phyloP scores from a whole-genome alignment of 1,139 yeast species.

The Yamadazyma taylorii region DNA sequence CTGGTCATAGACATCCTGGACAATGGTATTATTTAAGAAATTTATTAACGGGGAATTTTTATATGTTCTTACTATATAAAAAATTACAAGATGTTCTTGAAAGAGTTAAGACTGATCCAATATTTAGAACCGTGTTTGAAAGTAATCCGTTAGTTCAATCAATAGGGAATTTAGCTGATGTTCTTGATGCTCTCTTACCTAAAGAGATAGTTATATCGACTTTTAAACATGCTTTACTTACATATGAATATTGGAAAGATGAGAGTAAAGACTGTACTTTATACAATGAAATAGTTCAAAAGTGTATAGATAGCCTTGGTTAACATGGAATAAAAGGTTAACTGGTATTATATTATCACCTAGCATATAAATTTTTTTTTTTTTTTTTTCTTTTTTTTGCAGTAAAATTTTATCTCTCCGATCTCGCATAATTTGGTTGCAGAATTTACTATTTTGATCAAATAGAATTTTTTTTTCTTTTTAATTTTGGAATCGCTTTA shows the following conservation, averaged over 20 bases:
- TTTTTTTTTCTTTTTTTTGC: not conserved
- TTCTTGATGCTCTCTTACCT: conserved; percentile 22
- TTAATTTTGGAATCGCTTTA: not conserved
- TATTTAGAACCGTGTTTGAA: conserved; percentile 7
- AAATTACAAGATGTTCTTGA: conserved; percentile 27
- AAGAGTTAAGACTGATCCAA: conserved; percentile 8
- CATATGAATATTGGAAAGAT: conserved; percentile 39
- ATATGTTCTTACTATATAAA: conserved; percentile 39
- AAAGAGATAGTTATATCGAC: conserved; percentile 24
- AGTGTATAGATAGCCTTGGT: conserved; percentile 20
- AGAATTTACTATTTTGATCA: too few relatives aligned
- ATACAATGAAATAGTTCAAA: conserved; percentile 25
- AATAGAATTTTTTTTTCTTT: not conserved
- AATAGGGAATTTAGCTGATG: conserved; percentile 12
- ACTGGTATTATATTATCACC: too few relatives aligned
- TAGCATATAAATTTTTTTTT: too few relatives aligned
- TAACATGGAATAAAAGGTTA: not conserved
- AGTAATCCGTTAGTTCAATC: conserved; percentile 11
- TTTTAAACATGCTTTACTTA: conserved; percentile 33
- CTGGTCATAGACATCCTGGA: conserved; percentile 44
- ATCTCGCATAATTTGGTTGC: conserved; percentile 18
- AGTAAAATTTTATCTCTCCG: conserved; percentile 19
- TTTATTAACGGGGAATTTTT: conserved; percentile 39
- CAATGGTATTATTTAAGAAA: conserved; percentile 43
- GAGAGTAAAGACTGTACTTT: conserved; percentile 37